Base-by-base conservation (phyloP, 371 early-diverging fungal species). In the Batkoa obscura region DNA sequence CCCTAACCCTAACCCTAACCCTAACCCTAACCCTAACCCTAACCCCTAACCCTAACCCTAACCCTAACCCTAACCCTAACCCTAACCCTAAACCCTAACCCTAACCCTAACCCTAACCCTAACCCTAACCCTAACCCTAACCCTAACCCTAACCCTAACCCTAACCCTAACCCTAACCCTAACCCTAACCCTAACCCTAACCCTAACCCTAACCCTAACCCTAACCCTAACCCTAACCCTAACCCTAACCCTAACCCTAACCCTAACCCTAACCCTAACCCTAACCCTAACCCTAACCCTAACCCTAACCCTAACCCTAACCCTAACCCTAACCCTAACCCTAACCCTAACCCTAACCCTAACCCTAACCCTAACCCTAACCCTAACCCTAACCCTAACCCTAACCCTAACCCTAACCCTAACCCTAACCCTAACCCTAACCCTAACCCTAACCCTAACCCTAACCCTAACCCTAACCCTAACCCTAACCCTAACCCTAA, bases 71-170 rank as follows among this genome's bases (percentile, higher is more conserved):
- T 53, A 53, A 53, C 53, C 53, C 53, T 53, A 53, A 53, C 53
- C 53, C 53, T 53, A 53, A 53, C 53, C 53, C 53, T 55, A 55
- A 55, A 43, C 56, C 56, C 41, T 47, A 55, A 43, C 56, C 56
- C 41, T 47, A 55, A 43, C 56, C 56, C 41, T 47, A 55, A 43
- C 56, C 56, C 41, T 47, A 55, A 43, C 56, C 56, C 41, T 47
- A 55, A 43, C 56, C 56, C 33, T 31, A 51, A n/a, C 51, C 47
- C 31, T 23, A 47, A n/a, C 47, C 47, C 31, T 23, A 47, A n/a
- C 51, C 56, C 41, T 47, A 48, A 43, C 56, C 49, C 41, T 17
- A 55, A 15, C 46, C 56, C 33, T 47, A 48, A n/a, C 49, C 49
- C 33, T 6, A 32, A n/a, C 56, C 33, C 41, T 6, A 45, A n/a